Base-by-base conservation (phyloP, 179 eudicot species). In the Vitellaria paradoxa region DNA sequence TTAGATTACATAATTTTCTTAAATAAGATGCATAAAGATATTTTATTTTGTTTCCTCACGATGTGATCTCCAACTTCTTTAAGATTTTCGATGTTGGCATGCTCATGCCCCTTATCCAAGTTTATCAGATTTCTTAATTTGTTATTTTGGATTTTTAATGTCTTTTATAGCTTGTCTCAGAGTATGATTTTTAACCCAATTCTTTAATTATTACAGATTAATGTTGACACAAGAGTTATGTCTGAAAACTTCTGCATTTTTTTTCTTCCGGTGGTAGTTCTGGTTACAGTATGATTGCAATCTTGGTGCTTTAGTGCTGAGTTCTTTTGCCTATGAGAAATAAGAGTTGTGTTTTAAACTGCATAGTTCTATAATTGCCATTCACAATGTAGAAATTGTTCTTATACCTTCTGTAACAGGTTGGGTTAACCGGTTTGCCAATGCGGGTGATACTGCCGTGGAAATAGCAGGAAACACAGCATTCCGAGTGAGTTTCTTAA, bases 401-500 rank as follows among this genome's bases (percentile, higher is more conserved):
- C 81, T 83, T 75, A 68, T 62, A 66, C 68, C 55, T 69, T 72
- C 62, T 76, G 64, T 74, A 75, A 84, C 95, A 95, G 97, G 96
- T 79, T 95, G 99, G 98, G 98, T 95, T 57, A 95, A 95, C 80
- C 86, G 98, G 79, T 95, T 95, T 85, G 99, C 99, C 12, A 72
- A 96, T 89, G 98, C 96, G 72, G 99, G 99, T 69, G 99, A 96
- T 82, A 84, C 96, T 70, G 98, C 99, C 17, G 92, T 81, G 14
- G 99, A 96, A 77, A 88, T 96, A 78, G 98, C 97, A 42, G 99
- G 92, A 77, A 92, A 84, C 83, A 91, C 98, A 55, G 99, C 99
- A 59, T 81, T 82, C 65, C 81, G 89, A 83, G 99, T 92, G 80
- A 89, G 98, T 76, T 67, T 30, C 70, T 40, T 65, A 49, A 13